Evolutionary conservation across 345 rosid species (phyloP).

Genomic region (Isatis tinctoria): DNA sequence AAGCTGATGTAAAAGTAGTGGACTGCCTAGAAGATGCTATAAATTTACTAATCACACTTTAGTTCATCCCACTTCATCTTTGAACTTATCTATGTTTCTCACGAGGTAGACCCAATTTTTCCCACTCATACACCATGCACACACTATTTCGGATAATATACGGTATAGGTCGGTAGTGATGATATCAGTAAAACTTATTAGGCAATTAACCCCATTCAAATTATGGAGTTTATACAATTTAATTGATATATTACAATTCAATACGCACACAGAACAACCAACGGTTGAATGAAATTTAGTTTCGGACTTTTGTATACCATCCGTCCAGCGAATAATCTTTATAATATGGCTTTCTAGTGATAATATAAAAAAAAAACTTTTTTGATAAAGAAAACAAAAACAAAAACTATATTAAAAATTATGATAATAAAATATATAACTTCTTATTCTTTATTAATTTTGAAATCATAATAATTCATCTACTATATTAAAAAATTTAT

Average conservation of each 20-base stretch:
- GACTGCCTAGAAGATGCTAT: conserved; percentile 11
- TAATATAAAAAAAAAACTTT: neutral
- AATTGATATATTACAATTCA: neutral
- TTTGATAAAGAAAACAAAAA: too few species aligned
- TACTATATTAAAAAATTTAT: too few species aligned
- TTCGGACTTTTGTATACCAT: neutral
- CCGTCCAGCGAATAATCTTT: neutral
- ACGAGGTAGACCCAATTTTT: neutral
- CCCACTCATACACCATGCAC: neutral
- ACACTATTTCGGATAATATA: neutral
- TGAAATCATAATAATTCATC: too few species aligned
- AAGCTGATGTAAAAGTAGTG: neutral
- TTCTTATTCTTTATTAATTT: too few species aligned
- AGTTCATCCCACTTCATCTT: conserved; percentile 6
- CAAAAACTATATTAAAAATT: too few species aligned
- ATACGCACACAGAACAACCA: neutral
- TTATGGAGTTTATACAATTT: neutral
- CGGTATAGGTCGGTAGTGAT: neutral
- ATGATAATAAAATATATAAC: too few species aligned
- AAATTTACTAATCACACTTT: conserved; percentile 14
- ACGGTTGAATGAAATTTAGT: neutral
- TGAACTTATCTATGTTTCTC: neutral
- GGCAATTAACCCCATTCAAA: neutral
- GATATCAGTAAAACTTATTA: neutral
- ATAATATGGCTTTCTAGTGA: neutral